A percentile compares a stretch with the other conserved stretches of the same genome.
phyloP scores from a whole-genome alignment of 495 filamentous ascomycete species.

The Penicillium pulvis region DNA sequence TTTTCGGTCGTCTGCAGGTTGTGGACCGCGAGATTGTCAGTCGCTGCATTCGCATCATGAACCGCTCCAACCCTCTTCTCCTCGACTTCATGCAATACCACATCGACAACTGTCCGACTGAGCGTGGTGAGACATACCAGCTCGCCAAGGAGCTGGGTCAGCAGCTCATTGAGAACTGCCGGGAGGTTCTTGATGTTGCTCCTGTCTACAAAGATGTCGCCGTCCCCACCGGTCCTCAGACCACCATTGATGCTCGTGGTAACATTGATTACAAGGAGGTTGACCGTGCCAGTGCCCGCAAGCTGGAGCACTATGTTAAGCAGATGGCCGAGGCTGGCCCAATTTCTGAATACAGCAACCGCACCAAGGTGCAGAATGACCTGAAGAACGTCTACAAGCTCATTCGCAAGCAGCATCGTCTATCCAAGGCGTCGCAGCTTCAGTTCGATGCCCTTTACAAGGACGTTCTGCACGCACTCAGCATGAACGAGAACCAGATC shows the following conservation, averaged over 20 bases:
- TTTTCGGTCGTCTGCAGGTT: constrained; percentile 89
- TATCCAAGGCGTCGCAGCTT: constrained; percentile 90
- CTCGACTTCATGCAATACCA: constrained; percentile 99
- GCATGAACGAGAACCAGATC: constrained; percentile 98
- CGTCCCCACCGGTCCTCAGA: constrained; percentile 87
- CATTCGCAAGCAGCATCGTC: constrained; percentile 94
- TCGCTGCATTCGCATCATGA: constrained; percentile 98
- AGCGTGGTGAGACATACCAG: constrained; percentile 95
- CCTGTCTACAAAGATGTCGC: constrained; percentile 96
- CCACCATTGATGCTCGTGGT: constrained; percentile 84
- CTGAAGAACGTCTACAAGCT: constrained; percentile 93
- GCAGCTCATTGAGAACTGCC: constrained; percentile 96
- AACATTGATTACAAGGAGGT: constrained; percentile 88
- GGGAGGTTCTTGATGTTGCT: constrained; percentile 77
- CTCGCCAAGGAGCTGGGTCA: constrained; percentile 94
- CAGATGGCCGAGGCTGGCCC: constrained; percentile 99
- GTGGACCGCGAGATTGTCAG: constrained; percentile 98
- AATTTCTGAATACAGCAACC: constrained; percentile 97
- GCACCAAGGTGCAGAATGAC: constrained; percentile 96
- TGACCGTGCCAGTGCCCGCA: constrained; percentile 86
- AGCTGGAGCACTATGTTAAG: constrained; percentile 96
- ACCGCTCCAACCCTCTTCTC: constrained; percentile 91
- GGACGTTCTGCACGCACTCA: constrained; percentile 87
- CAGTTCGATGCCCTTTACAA: constrained; percentile 94
- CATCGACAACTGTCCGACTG: constrained; percentile 97